A percentile compares a stretch with the other conserved stretches of the same genome.
Conservation (phyloP, 345 rosid genomes). For the Camelina sativa region DNA sequence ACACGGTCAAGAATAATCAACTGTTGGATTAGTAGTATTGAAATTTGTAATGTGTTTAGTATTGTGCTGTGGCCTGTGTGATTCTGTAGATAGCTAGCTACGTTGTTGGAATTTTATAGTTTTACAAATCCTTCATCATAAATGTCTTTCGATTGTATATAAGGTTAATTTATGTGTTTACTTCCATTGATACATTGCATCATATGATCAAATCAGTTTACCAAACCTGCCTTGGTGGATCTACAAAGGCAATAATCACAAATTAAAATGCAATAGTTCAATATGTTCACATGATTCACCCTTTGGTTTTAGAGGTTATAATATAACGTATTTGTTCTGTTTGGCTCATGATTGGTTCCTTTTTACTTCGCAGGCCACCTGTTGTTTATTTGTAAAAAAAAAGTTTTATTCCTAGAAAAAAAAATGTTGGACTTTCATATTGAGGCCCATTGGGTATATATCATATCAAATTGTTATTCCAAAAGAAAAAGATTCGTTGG, state of each 20-base stretch:
- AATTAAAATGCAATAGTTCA: neutral
- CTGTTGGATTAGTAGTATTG: too few relatives aligned
- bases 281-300: slow-evolving; percentile 25
- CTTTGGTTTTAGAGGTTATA: neutral
- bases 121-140: neutral
- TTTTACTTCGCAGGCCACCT: too few relatives aligned
- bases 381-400: too few relatives aligned
- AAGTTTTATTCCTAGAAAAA: too few relatives aligned
- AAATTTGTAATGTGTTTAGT: neutral
- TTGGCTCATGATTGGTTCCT: too few relatives aligned
- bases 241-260: neutral
- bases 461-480: too few relatives aligned
- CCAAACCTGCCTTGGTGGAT: neutral
- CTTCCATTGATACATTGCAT: neutral
- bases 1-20: too few relatives aligned
- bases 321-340: too few relatives aligned
- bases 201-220: neutral
- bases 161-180: neutral
- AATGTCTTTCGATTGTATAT: neutral
- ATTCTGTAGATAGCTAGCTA: neutral
- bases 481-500: too few relatives aligned
- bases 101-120: neutral
- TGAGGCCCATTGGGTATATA: too few relatives aligned
- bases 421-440: too few relatives aligned
- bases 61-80: neutral